Evolutionary conservation across 1,284 basidiomycete species (phyloP).

Genomic region (Volvariella volvacea): DNA sequence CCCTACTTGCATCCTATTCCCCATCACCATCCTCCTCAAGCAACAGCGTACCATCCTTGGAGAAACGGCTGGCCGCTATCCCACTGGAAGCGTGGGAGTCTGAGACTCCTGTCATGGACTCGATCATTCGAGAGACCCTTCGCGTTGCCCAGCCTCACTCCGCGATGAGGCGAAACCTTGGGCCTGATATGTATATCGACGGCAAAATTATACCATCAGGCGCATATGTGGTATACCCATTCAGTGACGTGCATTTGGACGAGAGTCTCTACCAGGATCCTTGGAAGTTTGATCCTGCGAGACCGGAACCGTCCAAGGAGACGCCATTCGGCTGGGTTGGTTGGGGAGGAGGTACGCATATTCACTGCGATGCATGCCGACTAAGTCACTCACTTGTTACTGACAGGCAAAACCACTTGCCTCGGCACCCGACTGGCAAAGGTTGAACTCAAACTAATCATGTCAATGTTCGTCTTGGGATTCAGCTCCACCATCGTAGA

Average conservation of each 20-base stretch:
- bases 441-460: conserved; percentile 61
- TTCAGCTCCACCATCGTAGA: conserved; percentile 53
- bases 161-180: conserved; percentile 70
- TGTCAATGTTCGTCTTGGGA: conserved; percentile 55
- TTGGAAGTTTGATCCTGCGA: conserved; percentile 63
- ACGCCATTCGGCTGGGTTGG: conserved; percentile 58
- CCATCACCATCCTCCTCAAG: conserved; percentile 10
- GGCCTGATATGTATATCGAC: conserved; percentile 58
- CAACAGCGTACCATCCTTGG: conserved; percentile 24
- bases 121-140: conserved; percentile 65
- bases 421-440: conserved; percentile 66
- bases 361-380: conserved; percentile 15
- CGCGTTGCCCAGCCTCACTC: conserved; percentile 71
- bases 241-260: conserved; percentile 70
- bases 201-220: conserved; percentile 60
- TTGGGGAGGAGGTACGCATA: conserved; percentile 65
- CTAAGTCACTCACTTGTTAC: conserved; percentile 8
- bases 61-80: conserved; percentile 45
- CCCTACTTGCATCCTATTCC: conserved; percentile 47
- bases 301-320: conserved; percentile 34
- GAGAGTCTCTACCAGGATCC: conserved; percentile 63
- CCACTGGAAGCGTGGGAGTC: conserved; percentile 65
- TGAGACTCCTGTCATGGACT: conserved; percentile 59
- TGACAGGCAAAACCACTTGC: conserved; percentile 56
- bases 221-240: conserved; percentile 69